phyloP scores from a whole-genome alignment of 805 yeast species.

The Huiozyma naganishii region DNA sequence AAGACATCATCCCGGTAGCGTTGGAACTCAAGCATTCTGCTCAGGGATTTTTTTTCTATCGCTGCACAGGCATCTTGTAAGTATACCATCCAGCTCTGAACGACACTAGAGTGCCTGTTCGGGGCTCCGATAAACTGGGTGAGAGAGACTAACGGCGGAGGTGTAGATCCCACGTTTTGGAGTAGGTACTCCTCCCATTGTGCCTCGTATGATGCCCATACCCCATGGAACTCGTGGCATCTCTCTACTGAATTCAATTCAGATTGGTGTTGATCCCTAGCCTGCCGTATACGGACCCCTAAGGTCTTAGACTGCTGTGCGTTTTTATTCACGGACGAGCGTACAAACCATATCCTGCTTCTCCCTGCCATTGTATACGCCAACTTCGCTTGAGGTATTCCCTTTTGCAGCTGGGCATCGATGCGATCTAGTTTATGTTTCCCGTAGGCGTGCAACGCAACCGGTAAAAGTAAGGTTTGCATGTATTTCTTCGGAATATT shows the following conservation, averaged over 20 bases:
- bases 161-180: not conserved
- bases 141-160: not conserved
- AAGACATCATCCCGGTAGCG: slow-evolving; percentile 11
- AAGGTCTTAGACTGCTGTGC: slow-evolving; percentile 18
- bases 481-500: slow-evolving; percentile 10
- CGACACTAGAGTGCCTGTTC: not conserved
- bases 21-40: slow-evolving; percentile 8
- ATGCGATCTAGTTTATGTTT: slow-evolving; percentile 9
- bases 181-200: slow-evolving; percentile 21
- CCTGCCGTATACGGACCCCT: slow-evolving; percentile 13
- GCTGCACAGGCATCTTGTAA: slow-evolving; percentile 10
- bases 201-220: slow-evolving; percentile 24
- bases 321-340: slow-evolving; percentile 22
- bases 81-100: slow-evolving; percentile 21
- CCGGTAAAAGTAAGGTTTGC: slow-evolving; percentile 14
- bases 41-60: slow-evolving; percentile 4
- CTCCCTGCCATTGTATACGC: slow-evolving; percentile 18
- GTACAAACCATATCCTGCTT: slow-evolving; percentile 22
- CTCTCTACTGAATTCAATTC: slow-evolving; percentile 10
- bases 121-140: not conserved
- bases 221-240: slow-evolving; percentile 6
- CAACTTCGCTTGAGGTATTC: slow-evolving; percentile 17
- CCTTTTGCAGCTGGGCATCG: slow-evolving; percentile 14
- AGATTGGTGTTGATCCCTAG: slow-evolving; percentile 14
- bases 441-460: slow-evolving; percentile 20